Percentiles rank a stretch among this genome's conserved stretches.
Conservation (phyloP, 2,329 filamentous ascomycete species). For the Diaporthe longicolla region DNA sequence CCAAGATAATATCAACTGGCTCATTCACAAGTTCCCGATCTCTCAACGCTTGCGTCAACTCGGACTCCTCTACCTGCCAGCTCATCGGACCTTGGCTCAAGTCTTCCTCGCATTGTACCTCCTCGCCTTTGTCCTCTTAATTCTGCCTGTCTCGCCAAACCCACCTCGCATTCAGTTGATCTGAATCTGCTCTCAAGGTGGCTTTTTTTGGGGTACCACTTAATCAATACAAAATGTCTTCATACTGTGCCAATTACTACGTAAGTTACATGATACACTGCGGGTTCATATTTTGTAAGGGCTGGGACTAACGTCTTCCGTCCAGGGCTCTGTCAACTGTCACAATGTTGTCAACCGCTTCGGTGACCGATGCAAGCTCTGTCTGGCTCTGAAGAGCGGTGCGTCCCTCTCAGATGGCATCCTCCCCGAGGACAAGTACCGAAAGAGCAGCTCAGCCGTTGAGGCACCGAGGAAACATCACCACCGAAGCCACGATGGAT, state of each 20-base stretch:
- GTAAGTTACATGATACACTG: slow-evolving; percentile 45
- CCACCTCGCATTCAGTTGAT: neutral
- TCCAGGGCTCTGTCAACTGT: slow-evolving; percentile 54
- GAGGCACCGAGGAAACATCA: slow-evolving; percentile 39
- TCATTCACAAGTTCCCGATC: slow-evolving; percentile 1
- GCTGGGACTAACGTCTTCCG: neutral
- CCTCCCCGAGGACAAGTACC: slow-evolving; percentile 46
- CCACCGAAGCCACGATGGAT: slow-evolving; percentile 37
- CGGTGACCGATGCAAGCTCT: slow-evolving; percentile 55
- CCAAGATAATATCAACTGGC: slow-evolving; percentile 11
- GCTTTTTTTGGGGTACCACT: neutral
- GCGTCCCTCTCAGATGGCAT: slow-evolving; percentile 48
- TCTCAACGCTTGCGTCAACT: slow-evolving; percentile 21
- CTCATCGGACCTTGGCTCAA: neutral
- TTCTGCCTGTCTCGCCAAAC: neutral
- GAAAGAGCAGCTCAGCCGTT: slow-evolving; percentile 9
- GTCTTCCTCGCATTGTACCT: neutral
- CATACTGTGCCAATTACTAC: slow-evolving; percentile 57
- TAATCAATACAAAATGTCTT: slow-evolving; percentile 47
- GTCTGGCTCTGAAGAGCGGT: slow-evolving; percentile 49
- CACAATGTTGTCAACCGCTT: slow-evolving; percentile 54
- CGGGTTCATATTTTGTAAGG: too few relatives aligned
- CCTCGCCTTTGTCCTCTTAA: slow-evolving; percentile 18
- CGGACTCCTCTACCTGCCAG: neutral
- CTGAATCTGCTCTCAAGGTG: slow-evolving; percentile 1